phyloP scores from a whole-genome alignment of 352 stramenopile genomes.

The Phytopythium aichiense region DNA sequence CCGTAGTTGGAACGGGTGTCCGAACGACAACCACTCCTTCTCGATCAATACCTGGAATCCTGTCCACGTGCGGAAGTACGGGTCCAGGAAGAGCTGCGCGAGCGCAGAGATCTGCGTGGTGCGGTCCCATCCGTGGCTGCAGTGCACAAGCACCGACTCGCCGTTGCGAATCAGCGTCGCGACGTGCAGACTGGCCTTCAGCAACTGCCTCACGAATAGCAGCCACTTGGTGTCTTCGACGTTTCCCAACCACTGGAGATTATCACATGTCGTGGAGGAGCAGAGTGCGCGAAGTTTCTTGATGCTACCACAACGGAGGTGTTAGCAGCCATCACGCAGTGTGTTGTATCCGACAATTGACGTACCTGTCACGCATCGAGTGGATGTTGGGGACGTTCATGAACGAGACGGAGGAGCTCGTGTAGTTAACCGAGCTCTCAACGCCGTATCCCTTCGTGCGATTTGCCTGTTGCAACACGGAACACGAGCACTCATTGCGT shows the following conservation, averaged over 20 bases:
- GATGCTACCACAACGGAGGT: conserved; percentile 26
- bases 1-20: conserved; percentile 78
- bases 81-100: conserved; percentile 68
- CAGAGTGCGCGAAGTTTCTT: conserved; percentile 72
- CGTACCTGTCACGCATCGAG: conserved; percentile 93
- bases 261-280: conserved; percentile 82
- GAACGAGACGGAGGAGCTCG: conserved; percentile 93
- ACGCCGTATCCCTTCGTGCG: conserved; percentile 92
- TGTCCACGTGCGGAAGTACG: conserved; percentile 75
- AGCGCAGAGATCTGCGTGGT: conserved; percentile 87
- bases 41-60: conserved; percentile 82
- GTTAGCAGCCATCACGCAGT: background rate
- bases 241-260: conserved; percentile 89
- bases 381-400: conserved; percentile 99
- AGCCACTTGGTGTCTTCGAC: conserved; percentile 98
- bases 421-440: conserved; percentile 96
- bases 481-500: background rate
- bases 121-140: conserved; percentile 85
- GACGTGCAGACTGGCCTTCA: conserved; percentile 90
- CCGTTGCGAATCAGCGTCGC: conserved; percentile 90
- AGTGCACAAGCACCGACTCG: conserved; percentile 77
- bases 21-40: conserved; percentile 84
- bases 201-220: conserved; percentile 91
- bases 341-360: conserved; percentile 11
- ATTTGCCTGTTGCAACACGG: conserved; percentile 33